Evolutionary conservation across 2,329 filamentous ascomycete species (phyloP), one percentile per base, ranked within the genome.

Genomic region (Cytospora piceicola): DNA sequence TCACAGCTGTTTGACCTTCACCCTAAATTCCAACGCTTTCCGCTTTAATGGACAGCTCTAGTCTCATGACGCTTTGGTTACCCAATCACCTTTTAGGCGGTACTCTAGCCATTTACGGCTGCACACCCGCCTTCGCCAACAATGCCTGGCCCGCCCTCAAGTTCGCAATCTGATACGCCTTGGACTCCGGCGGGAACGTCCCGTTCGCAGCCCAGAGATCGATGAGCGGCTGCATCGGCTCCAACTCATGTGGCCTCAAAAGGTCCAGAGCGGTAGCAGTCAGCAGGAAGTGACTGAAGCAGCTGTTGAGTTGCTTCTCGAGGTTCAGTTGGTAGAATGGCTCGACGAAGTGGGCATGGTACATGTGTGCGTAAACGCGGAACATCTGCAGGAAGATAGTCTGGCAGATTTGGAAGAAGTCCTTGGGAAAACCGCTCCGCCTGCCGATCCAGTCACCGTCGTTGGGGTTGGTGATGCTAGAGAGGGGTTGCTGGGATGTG

Each of bases 341-440:
- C 66, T 89, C 87, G 69, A 87, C 78, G 77, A 89, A 96, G 78
- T 96, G 92, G 67, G 91, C 90, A 82, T 93, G 94, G 80, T 96
- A 96, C 68, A 96, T 87, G 78, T 96, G 92, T 55, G 92, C 90
- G 74, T 96, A 96, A 71, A 94, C 92, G 65, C 92, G 89, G 81
- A 96, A 94, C 87, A 96, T 95, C 78, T 94, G 92, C 73, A 91
- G 88, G 80, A 94, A 91, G 71, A 94, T 93, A 54, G 87, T 87
- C 79, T 92, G 91, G 81, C 92, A 92, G 73, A 94, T 91, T 68
- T 86, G 83, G 70, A 90, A 83, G 75, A 94, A 95, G 52, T 90
- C 88, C 70, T 87, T 84, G 3, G 92, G 92, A 76, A 96, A 96
- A 9, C 92, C 92, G 68, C 89, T 92, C 22, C 88, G 85, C 78